Conservation (phyloP, 805 yeast species). For the Ogataea pignaliae region DNA sequence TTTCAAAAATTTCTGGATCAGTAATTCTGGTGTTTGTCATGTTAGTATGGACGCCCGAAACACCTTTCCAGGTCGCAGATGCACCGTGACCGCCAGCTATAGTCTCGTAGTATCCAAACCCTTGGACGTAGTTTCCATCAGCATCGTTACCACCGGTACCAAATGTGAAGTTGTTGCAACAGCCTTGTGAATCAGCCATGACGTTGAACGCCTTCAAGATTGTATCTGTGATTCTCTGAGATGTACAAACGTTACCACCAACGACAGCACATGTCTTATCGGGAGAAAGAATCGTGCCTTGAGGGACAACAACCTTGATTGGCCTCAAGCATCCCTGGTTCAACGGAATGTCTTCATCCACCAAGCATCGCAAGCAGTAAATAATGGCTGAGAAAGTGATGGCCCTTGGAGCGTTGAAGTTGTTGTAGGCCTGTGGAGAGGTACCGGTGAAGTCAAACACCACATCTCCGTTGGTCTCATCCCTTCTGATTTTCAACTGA, state of each 20-base stretch:
- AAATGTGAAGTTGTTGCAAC: conserved; percentile 90
- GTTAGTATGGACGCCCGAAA: conserved; percentile 86
- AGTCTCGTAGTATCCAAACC: conserved; percentile 91
- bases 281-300: conserved; percentile 65
- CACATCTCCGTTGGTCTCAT: conserved; percentile 46
- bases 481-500: conserved; percentile 44
- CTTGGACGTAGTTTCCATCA: conserved; percentile 48
- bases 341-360: conserved; percentile 83
- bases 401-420: conserved; percentile 89
- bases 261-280: conserved; percentile 87
- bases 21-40: conserved; percentile 94
- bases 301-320: conserved; percentile 60
- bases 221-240: conserved; percentile 90
- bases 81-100: conserved; percentile 97
- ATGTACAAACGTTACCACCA: conserved; percentile 91
- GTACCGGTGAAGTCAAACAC: conserved; percentile 83
- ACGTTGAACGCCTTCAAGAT: conserved; percentile 81
- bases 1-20: conserved; percentile 84
- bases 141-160: conserved; percentile 67
- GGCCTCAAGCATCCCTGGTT: conserved; percentile 92
- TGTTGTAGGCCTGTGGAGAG: conserved; percentile 82
- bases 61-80: conserved; percentile 76
- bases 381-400: conserved; percentile 85
- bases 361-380: conserved; percentile 80
- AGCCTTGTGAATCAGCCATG: conserved; percentile 95